phyloP scores from a whole-genome alignment of 2,329 filamentous ascomycete species.

The Cladophialophora immunda region DNA sequence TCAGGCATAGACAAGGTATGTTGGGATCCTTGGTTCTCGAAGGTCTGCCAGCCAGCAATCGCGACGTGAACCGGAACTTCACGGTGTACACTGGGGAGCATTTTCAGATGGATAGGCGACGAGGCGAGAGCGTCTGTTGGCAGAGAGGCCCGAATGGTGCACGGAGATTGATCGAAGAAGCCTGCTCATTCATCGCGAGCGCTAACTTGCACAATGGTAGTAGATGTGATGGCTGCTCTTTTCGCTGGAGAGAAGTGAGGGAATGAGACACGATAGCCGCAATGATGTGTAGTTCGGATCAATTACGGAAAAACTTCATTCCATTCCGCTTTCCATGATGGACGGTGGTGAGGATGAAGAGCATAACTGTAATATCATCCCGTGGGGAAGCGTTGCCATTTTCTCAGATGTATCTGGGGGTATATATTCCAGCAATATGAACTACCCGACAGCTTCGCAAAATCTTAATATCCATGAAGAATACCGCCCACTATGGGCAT shows the following conservation, averaged over 20 bases:
- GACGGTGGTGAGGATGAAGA: background rate
- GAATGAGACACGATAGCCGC: background rate
- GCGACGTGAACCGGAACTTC: background rate
- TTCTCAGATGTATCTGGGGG: background rate
- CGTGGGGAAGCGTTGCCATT: background rate
- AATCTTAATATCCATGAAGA: background rate
- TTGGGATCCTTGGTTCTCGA: background rate
- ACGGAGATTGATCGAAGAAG: too few relatives aligned
- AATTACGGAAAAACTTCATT: background rate
- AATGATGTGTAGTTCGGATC: background rate
- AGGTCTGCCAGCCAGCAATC: background rate
- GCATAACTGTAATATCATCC: background rate
- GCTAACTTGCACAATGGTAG: too few relatives aligned
- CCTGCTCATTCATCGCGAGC: too few relatives aligned
- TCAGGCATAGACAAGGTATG: background rate
- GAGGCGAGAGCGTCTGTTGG: background rate
- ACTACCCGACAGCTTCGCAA: background rate
- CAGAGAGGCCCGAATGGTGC: too few relatives aligned
- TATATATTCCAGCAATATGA: slow-evolving; percentile 1
- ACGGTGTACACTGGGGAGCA: background rate
- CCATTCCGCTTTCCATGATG: background rate
- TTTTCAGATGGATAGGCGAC: background rate
- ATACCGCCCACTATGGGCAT: background rate
- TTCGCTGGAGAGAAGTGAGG: background rate
- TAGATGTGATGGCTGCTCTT: too few relatives aligned